Base-by-base conservation (phyloP, 805 yeast species). In the Yarrowia keelungensis region DNA sequence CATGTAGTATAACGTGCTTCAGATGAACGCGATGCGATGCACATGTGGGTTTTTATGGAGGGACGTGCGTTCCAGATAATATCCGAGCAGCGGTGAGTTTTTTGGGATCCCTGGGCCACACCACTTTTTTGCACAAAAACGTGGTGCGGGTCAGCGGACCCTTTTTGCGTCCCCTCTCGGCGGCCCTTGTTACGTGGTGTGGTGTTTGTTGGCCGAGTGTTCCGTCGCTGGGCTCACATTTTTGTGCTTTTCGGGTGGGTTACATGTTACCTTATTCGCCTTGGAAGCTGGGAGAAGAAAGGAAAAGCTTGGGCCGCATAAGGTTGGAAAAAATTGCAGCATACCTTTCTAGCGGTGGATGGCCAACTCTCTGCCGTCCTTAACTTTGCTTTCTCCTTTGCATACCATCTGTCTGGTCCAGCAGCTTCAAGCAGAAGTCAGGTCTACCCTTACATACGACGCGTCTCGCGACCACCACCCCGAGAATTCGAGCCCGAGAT, bases 311-410 rank as follows among this genome's bases (percentile, higher is more conserved):
- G 49, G 39, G 16, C 2, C 47, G 26, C 14, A 32, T 45, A 59
- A 59, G 65, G 65, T 59, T 59, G 65, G 65, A 59, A 59, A 59
- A 59, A 59, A 59, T 59, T 59, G 65, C 65, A 59, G 65, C 47
- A 56, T 22, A 56, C 62, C 62, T 56, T 56, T 41, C 12, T 11
- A 11, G 39, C 39, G 35, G 22, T 38, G 39, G 47, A 56, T 56
- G 62, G 47, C 43, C 62, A 56, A 56, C 62, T 41, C 62, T 56
- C 62, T 56, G 62, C 62, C 62, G 62, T 56, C 62, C 62, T 59
- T 59, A 45, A 45, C 65, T 59, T 45, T 59, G 65, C 65, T 16
- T 59, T 59, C 62, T 59, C 51, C 65, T 59, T 45, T 59, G 65
- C 65, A 59, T 59, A 45, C 65, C 65, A 59, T 14, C 65, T 59